These are phyloP conservation scores for Lasiodiplodia sp. DNA, from an alignment of 2,329 filamentous ascomycete genomes.

Conservation along the genomic window DNA sequence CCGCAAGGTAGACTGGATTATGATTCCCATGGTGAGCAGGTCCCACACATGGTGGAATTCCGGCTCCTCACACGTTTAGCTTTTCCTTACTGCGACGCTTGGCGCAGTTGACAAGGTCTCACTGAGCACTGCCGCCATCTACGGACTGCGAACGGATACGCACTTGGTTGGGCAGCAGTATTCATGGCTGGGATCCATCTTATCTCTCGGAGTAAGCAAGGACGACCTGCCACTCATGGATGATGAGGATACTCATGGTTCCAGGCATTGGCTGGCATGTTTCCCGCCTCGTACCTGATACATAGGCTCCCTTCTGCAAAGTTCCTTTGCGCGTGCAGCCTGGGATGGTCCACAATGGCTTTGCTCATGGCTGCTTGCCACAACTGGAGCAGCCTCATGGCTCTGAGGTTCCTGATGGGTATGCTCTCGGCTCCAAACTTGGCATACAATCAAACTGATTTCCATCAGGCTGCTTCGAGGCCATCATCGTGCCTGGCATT, in stretches of 20 bases:
- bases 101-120: slow-evolving; percentile 53
- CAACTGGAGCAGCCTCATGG: slow-evolving; percentile 28
- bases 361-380: slow-evolving; percentile 37
- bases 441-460: neutral
- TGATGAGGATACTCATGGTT: neutral
- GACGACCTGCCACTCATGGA: neutral
- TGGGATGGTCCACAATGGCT: slow-evolving; percentile 24
- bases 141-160: slow-evolving; percentile 58
- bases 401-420: slow-evolving; percentile 41
- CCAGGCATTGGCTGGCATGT: slow-evolving; percentile 25
- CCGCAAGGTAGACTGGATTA: slow-evolving; percentile 26
- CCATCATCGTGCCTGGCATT: slow-evolving; percentile 44
- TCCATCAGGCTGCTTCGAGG: slow-evolving; percentile 39
- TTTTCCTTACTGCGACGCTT: slow-evolving; percentile 32
- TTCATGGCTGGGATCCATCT: slow-evolving; percentile 68
- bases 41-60: slow-evolving; percentile 57
- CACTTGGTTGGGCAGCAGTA: slow-evolving; percentile 57
- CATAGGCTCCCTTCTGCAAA: slow-evolving; percentile 29
- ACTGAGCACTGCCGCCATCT: slow-evolving; percentile 56
- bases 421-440: neutral
- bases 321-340: slow-evolving; percentile 20
- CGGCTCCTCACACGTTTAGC: slow-evolving; percentile 7
- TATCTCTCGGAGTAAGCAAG: slow-evolving; percentile 50
- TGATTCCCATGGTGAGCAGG: slow-evolving; percentile 27
- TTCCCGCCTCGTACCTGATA: slow-evolving; percentile 27